A percentile compares a stretch with the other conserved stretches of the same genome.
Conservation (phyloP, 2,329 filamentous ascomycete genomes). For the Akanthomyces dipterigenus region DNA sequence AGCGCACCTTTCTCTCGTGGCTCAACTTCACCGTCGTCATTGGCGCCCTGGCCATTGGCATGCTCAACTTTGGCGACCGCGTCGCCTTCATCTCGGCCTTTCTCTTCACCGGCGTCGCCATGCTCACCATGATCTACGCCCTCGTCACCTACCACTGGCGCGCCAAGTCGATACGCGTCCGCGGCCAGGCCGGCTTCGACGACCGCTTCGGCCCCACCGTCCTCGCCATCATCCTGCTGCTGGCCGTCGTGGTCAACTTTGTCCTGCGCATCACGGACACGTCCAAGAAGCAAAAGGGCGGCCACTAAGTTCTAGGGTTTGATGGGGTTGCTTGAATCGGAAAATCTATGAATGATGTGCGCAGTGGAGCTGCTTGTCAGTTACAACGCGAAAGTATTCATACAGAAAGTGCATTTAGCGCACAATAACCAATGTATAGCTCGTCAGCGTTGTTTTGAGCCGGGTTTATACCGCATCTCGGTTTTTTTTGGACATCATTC, state of each 20-base stretch:
- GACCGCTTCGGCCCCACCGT: conserved; percentile 92
- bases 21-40: conserved; percentile 99
- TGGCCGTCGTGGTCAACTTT: conserved; percentile 95
- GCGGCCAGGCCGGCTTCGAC: conserved; percentile 93
- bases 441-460: not conserved
- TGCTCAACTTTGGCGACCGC: conserved; percentile 95
- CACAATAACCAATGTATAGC: not conserved
- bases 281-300: conserved; percentile 31
- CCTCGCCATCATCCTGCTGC: conserved; percentile 74
- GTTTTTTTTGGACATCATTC: conserved; percentile 6
- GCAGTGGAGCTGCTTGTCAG: not conserved
- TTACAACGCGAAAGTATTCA: not conserved
- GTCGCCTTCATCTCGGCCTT: conserved; percentile 91
- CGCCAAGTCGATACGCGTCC: conserved; percentile 81
- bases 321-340: not conserved
- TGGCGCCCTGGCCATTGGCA: conserved; percentile 89
- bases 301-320: conserved; percentile 3
- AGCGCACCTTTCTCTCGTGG: conserved; percentile 98
- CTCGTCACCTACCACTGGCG: conserved; percentile 96
- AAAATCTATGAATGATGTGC: not conserved
- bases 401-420: not conserved
- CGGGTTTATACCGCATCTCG: not conserved
- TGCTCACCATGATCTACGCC: conserved; percentile 93
- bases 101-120: conserved; percentile 88
- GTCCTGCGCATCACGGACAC: conserved; percentile 61